phyloP scores from a whole-genome alignment of 495 filamentous ascomycete genomes.

The Penicillium maclennaniae region DNA sequence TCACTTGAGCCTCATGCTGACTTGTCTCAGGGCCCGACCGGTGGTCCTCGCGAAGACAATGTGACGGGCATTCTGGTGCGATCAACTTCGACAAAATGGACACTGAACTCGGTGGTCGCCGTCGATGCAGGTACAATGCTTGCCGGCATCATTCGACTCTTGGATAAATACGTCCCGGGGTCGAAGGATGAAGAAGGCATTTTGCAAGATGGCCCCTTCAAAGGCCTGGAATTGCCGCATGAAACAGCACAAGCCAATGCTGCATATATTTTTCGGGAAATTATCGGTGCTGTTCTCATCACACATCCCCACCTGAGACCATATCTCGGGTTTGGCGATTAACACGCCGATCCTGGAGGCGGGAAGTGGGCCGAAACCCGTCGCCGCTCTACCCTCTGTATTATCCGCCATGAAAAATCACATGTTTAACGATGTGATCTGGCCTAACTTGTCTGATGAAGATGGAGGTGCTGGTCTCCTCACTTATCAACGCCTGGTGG shows the following conservation, averaged over 20 bases:
- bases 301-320: constrained; percentile 94
- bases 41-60: constrained; percentile 84
- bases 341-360: constrained; percentile 80
- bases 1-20: constrained; percentile 16
- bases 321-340: constrained; percentile 85
- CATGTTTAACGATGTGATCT: constrained; percentile 96
- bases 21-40: constrained; percentile 76
- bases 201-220: constrained; percentile 61
- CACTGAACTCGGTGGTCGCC: constrained; percentile 73
- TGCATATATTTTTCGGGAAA: constrained; percentile 65
- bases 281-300: constrained; percentile 84
- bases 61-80: constrained; percentile 87
- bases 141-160: constrained; percentile 69
- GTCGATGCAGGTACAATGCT: constrained; percentile 93
- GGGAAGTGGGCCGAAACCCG: constrained; percentile 69
- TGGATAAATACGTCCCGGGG: constrained; percentile 51
- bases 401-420: constrained; percentile 86
- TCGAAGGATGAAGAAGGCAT: constrained; percentile 21
- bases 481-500: constrained; percentile 81
- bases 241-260: constrained; percentile 69
- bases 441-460: constrained; percentile 96
- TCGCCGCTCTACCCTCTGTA: constrained; percentile 80
- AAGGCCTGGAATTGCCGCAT: constrained; percentile 63
- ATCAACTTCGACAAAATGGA: constrained; percentile 72
- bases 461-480: constrained; percentile 89